Base-by-base conservation (phyloP, 305 asterid genomes). In the Fraxinus floribunda region DNA sequence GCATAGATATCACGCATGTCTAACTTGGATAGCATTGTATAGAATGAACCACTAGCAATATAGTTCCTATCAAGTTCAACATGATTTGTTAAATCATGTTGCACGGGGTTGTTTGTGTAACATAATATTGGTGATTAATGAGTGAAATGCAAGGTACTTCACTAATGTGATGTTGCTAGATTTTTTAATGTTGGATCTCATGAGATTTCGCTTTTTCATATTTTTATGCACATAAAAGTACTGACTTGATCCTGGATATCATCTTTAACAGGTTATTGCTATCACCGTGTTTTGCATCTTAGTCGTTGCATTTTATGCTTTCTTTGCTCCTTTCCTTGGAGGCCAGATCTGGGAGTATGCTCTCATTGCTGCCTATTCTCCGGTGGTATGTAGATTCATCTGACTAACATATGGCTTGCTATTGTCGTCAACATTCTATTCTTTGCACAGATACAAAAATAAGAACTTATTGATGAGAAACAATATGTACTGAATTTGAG, bases 241-340 rank as follows among this genome's bases (percentile, higher is more conserved):
- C 62, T 80, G 84, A 76, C 79, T n/a, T 52, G 34, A 62, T 41
- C 46, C 80, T 83, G 44, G 76, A 68, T 80, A 73, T 82, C 81
- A 46, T 75, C 77, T 79, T 86, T 81, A 75, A 82, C 90, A 96
- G 99, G 99, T 96, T 85, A 90, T 93, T 88, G 99, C 99, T 71
- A 87, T 96, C 85, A 94, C 99, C 0, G 98, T 96, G 79, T 96
- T 90, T 81, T 96, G 90, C 97, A 86, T 96, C 88, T 86, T 96
- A 79, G 98, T 90, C 83, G 97, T 96, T 75, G 99, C 99, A 35
- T 96, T 92, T 86, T 96, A 92, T 90, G 98, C 98, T 76, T 96
- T 96, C 90, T 94, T 96, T 89, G 97, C 98, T 78, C 99, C 99
- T 77, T 96, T 96, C 88, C 90, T 94, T n/a, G 99, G 99, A 81